Evolutionary conservation across 371 early-diverging fungal genomes (phyloP).

Genomic region (Mucor piriformis): DNA sequence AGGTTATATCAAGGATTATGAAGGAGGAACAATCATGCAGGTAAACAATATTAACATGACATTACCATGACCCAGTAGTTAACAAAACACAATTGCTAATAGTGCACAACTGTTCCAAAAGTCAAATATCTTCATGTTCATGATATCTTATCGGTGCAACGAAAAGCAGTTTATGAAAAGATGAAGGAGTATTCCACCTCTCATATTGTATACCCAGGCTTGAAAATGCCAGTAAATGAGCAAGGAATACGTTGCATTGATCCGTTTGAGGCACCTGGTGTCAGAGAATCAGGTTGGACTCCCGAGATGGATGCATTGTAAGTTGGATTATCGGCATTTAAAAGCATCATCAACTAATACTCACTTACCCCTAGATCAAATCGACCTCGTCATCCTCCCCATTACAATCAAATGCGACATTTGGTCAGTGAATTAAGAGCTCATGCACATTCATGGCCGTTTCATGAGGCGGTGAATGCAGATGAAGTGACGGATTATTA

Average conservation of each 20-base stretch:
- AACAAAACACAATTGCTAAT: no score
- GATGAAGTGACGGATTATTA: slow-evolving; percentile 97
- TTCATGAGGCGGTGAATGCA: slow-evolving; percentile 93
- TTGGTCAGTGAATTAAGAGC: slow-evolving; percentile 76
- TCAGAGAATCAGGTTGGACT: slow-evolving; percentile 93
- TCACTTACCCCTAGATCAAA: slow-evolving; percentile 37
- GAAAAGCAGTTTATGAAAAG: slow-evolving; percentile 80
- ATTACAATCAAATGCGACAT: slow-evolving; percentile 73
- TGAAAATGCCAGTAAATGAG: slow-evolving; percentile 66
- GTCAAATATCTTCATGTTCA: slow-evolving; percentile 59
- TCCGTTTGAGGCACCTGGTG: slow-evolving; percentile 71
- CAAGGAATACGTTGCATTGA: slow-evolving; percentile 50
- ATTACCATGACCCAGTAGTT: not conserved
- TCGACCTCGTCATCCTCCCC: slow-evolving; percentile 54
- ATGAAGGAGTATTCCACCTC: slow-evolving; percentile 75
- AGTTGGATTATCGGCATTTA: slow-evolving; percentile 4
- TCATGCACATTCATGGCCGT: slow-evolving; percentile 95
- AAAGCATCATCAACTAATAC: not conserved
- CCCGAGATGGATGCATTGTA: slow-evolving; percentile 77
- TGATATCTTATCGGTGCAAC: slow-evolving; percentile 68
- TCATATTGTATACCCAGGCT: slow-evolving; percentile 81
- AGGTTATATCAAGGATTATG: slow-evolving; percentile 99
- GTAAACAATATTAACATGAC: slow-evolving; percentile 41
- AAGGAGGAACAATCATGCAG: slow-evolving; percentile 99
- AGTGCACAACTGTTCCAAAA: slow-evolving; percentile 65